Conservation (phyloP, 108 stramenopile species). For the Discostella pseudostelligera region DNA sequence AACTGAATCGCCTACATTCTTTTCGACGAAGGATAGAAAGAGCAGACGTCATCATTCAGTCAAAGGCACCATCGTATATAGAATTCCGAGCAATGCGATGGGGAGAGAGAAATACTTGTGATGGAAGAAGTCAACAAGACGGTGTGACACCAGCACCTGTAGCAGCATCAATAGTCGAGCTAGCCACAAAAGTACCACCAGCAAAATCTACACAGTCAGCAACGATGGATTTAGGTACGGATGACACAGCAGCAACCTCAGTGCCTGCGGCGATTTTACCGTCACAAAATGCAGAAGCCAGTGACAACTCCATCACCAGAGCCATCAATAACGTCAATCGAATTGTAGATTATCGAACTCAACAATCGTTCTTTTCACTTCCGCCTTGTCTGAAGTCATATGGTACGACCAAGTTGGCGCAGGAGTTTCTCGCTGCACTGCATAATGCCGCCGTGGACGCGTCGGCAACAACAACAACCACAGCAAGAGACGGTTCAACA, state of each 20-base stretch:
- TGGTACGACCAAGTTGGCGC: conserved; percentile 11
- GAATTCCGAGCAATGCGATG: conserved; percentile 11
- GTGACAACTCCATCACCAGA: too few relatives aligned
- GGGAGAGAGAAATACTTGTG: too few relatives aligned
- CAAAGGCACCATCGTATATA: conserved; percentile 22
- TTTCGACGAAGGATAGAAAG: conserved; percentile 10
- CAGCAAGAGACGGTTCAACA: background rate
- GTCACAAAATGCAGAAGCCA: too few relatives aligned
- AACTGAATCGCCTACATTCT: background rate
- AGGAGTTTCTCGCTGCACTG: conserved; percentile 9
- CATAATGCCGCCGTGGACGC: conserved; percentile 15
- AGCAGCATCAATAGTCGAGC: too few relatives aligned
- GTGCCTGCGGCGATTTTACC: too few relatives aligned
- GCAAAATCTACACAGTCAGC: too few relatives aligned
- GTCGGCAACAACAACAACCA: background rate
- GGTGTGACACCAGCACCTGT: conserved; percentile 14
- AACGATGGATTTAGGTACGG: background rate
- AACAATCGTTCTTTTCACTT: background rate
- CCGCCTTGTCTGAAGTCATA: conserved; percentile 18
- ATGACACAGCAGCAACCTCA: background rate
- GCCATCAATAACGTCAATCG: too few relatives aligned
- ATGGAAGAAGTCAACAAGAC: too few relatives aligned
- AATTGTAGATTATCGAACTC: background rate
- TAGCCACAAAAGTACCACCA: too few relatives aligned
- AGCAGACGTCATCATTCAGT: conserved; percentile 23